Conservation (phyloP, 176 grass and related monocot species). For the Hordeum vulgare region MorexV3_pseudomolecules_assembly NC_058522.1:158369245-158369744, state of each 20-base stretch:
- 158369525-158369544: conserved; percentile 11
- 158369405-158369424: conserved; percentile 24
- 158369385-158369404: conserved; percentile 34
- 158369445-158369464: conserved; percentile 8
- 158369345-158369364: conserved; percentile 76
- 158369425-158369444: conserved; percentile 25
- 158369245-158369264: too few relatives aligned
- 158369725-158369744: too few relatives aligned
- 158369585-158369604: not conserved
- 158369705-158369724: too few relatives aligned
- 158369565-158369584: conserved; percentile 6
- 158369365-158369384: conserved; percentile 51
- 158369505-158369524: not conserved
- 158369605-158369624: conserved; percentile 14
- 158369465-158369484: conserved; percentile 10
- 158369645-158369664: not conserved
- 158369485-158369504: not conserved
- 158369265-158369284: too few relatives aligned
- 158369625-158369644: not conserved
- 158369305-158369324: conserved; percentile 50
- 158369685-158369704: conserved; percentile 15
- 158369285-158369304: too few relatives aligned
- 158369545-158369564: not conserved
- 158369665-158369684: not conserved
- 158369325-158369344: conserved; percentile 65